Evolutionary conservation across 2,329 filamentous ascomycete genomes (phyloP).

Genomic region (Aspergillus terreus): DNA sequence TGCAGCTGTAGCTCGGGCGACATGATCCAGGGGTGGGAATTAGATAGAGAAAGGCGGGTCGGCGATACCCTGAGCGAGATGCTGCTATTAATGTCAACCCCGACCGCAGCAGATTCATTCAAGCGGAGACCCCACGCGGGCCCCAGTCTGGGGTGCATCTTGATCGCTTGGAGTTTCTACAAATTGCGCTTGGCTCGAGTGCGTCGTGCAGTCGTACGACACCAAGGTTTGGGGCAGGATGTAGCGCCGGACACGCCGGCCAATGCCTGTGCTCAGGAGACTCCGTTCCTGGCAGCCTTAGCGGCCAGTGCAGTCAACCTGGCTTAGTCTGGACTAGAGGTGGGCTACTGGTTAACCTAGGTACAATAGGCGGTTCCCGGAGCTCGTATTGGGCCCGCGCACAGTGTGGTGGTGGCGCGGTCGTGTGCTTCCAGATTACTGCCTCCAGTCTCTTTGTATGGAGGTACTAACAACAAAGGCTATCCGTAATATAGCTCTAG

Average conservation of each 20-base stretch:
- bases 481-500: no score
- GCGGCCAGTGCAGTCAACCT: background rate
- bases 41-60: background rate
- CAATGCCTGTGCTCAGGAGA: background rate
- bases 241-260: conserved; percentile 1
- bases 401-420: background rate
- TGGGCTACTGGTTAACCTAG: no score
- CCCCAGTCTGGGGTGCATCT: background rate
- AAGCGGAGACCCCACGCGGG: background rate
- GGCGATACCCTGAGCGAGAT: background rate
- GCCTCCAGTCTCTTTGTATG: no score
- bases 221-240: background rate
- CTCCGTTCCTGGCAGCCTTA: conserved; percentile 1
- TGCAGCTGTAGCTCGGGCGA: background rate
- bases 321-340: background rate
- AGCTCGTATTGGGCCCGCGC: background rate
- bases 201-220: background rate
- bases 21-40: background rate
- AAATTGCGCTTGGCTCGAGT: no score
- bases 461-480: no score
- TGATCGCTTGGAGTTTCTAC: background rate
- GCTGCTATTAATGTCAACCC: background rate
- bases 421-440: background rate
- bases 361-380: no score
- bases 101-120: background rate